Evolutionary conservation across 306 rosid species (phyloP).

Genomic region (Citrullus mucosospermus): DNA sequence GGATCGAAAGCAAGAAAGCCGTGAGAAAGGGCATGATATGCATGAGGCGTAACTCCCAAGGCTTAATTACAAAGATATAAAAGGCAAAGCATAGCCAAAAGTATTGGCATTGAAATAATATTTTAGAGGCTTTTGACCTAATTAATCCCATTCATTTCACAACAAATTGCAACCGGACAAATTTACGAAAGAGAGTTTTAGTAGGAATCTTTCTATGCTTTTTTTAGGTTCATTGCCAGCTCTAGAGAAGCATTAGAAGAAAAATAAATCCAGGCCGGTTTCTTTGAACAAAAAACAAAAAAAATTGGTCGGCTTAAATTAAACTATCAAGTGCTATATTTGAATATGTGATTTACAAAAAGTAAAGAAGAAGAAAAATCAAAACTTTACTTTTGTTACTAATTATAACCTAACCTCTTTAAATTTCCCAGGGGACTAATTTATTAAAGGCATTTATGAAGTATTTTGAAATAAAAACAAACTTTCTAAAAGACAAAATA

Average conservation of each 20-base stretch:
- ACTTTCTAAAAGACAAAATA: background rate
- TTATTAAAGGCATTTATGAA: background rate
- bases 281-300: background rate
- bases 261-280: background rate
- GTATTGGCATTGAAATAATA: background rate
- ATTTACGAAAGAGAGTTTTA: background rate
- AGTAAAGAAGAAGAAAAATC: background rate
- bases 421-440: background rate
- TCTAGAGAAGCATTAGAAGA: background rate
- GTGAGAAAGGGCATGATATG: constrained; percentile 1
- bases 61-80: background rate
- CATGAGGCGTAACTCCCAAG: constrained; percentile 3
- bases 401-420: background rate
- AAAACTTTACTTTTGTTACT: background rate
- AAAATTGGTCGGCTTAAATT: background rate
- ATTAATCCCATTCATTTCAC: background rate
- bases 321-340: background rate
- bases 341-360: background rate
- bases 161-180: background rate
- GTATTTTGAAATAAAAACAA: background rate
- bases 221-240: background rate
- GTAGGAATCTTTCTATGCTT: background rate
- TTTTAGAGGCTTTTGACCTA: background rate
- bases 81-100: background rate
- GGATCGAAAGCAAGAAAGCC: background rate